Evolutionary conservation across 306 rosid species (phyloP).

Genomic region (Casuarina glauca): DNA sequence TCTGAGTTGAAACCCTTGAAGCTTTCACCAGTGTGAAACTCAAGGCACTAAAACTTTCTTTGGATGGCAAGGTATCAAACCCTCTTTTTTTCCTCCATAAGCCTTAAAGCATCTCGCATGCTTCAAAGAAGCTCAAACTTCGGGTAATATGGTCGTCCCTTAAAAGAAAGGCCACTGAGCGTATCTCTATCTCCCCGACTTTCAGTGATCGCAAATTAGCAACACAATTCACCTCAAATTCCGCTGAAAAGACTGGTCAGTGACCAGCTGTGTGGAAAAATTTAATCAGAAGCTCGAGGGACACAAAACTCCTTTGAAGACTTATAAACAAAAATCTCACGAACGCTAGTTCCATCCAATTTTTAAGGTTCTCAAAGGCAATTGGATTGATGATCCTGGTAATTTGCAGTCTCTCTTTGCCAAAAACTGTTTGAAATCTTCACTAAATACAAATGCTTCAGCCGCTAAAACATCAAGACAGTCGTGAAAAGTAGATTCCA

Average conservation of each 20-base stretch:
- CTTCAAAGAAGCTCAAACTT: slow-evolving; percentile 40
- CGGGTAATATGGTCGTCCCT: slow-evolving; percentile 28
- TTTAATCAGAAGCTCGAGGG: slow-evolving; percentile 37
- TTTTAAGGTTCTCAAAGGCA: slow-evolving; percentile 23
- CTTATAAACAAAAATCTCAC: slow-evolving; percentile 33
- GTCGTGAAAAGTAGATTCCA: slow-evolving; percentile 23
- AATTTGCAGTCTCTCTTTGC: slow-evolving; percentile 26
- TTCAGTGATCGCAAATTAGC: slow-evolving; percentile 31
- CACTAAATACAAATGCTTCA: slow-evolving; percentile 30
- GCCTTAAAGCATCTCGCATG: slow-evolving; percentile 37
- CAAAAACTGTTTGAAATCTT: slow-evolving; percentile 8
- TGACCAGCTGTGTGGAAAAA: slow-evolving; percentile 33
- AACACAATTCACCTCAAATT: slow-evolving; percentile 30
- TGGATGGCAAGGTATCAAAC: slow-evolving; percentile 72
- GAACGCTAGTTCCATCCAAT: slow-evolving; percentile 34
- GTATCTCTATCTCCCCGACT: slow-evolving; percentile 30
- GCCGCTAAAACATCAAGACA: slow-evolving; percentile 31
- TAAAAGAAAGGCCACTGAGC: slow-evolving; percentile 29
- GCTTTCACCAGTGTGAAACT: slow-evolving; percentile 43
- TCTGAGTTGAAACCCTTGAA: slow-evolving; percentile 44
- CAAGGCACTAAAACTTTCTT: slow-evolving; percentile 46
- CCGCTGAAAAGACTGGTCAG: slow-evolving; percentile 19
- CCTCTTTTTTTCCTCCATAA: slow-evolving; percentile 33
- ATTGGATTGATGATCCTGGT: slow-evolving; percentile 34
- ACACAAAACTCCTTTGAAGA: slow-evolving; percentile 27